Conservation (phyloP, 2,329 filamentous ascomycete genomes). For the Aureobasidium namibiae region DNA sequence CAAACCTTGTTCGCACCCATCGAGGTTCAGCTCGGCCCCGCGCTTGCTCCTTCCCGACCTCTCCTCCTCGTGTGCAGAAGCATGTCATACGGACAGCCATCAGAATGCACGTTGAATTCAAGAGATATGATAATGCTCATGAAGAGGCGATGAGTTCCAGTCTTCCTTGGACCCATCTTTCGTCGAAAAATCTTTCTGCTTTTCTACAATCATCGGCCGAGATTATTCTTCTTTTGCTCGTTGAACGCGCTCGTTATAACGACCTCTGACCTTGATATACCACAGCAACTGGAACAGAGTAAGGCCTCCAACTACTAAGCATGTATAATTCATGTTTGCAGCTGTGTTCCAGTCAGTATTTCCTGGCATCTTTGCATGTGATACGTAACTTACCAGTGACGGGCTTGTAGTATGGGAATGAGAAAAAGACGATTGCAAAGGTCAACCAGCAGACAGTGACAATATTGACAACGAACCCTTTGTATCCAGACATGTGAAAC, state of each 20-base stretch:
- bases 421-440: slow-evolving; percentile 40
- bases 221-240: slow-evolving; percentile 18
- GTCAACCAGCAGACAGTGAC: slow-evolving; percentile 4
- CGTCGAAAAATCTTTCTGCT: too few relatives aligned
- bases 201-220: too few relatives aligned
- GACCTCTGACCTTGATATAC: slow-evolving; percentile 37
- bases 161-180: too few relatives aligned
- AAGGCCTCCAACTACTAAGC: slow-evolving; percentile 37
- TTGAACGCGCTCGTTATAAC: slow-evolving; percentile 32
- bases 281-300: slow-evolving; percentile 31
- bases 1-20: neutral
- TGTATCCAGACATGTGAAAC: neutral
- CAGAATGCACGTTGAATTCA: too few relatives aligned
- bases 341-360: neutral
- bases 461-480: neutral
- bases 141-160: too few relatives aligned
- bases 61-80: too few relatives aligned
- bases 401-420: slow-evolving; percentile 36
- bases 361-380: neutral
- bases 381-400: slow-evolving; percentile 20
- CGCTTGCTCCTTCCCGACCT: neutral
- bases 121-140: too few relatives aligned
- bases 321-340: slow-evolving; percentile 43
- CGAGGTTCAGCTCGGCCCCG: neutral
- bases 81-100: too few relatives aligned